Base-by-base conservation (phyloP, 2,329 filamentous ascomycete species). In the Lecanicillium sp. region DNA sequence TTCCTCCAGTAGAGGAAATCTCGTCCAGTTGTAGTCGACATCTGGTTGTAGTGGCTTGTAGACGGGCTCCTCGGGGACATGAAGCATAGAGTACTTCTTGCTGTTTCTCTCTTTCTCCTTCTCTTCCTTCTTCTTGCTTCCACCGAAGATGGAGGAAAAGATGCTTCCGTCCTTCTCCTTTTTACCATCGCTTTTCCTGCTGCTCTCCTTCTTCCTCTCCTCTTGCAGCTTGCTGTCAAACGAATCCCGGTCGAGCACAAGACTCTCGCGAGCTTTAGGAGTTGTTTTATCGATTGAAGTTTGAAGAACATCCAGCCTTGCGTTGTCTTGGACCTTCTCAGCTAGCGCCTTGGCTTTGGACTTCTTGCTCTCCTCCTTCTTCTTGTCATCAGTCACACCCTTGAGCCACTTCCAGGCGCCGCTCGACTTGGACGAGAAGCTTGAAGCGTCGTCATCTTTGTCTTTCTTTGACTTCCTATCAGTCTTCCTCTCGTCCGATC, bases 1-100 rank as follows among this genome's bases (percentile, higher is more conserved):
- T 70, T 98, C 93, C 66, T 97, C 91, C 47, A 96, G 74, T 46
- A 98, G 91, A 11, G 90, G 90, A 61, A 97, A 98, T 36, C 93
- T 78, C 1, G 90, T 93, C 87, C 93, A 98, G 57, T 90, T 87
- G 67, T 95, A 98, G 66, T 97, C 91, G 53, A 96, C 78, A 61
- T 97, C 91, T 4, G 93, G 86, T 55, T 83, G 84, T 47, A 95
- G 71, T 29, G 84, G 76, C 43, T 85, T 83, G 54, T 81, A 81
- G 1, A 77, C 73, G 11, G 84, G 84, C 35, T 95, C 90, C 3
- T 91, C 90, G 0, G 90, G 95, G 7, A 88, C 70, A 5, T 84
- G 81, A 46, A 89, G 81, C 40, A 85, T 80, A 56, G 84, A 81
- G 27, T 74, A 77, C 67, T 90, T 94, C 69, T 88, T 90, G 56